These are phyloP conservation scores for Forsythia viridissima DNA, from an alignment of 257 asterid species.

Conservation along the genomic window DNA sequence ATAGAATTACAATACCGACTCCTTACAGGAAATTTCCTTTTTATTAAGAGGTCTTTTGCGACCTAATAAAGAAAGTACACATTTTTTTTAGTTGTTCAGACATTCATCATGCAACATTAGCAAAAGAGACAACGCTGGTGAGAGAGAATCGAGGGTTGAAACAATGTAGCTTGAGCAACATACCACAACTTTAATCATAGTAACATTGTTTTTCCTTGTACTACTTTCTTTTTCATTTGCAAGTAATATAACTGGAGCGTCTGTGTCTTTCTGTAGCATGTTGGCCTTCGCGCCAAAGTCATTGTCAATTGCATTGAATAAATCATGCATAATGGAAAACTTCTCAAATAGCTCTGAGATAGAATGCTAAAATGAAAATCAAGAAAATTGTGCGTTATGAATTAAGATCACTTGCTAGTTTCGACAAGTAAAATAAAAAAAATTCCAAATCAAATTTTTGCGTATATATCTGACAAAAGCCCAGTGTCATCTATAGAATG, in stretches of 20 bases:
- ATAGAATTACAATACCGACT: constrained; percentile 82
- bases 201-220: constrained; percentile 85
- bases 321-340: constrained; percentile 90
- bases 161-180: constrained; percentile 18
- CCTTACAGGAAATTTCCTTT: constrained; percentile 85
- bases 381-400: constrained; percentile 23
- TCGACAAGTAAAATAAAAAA: constrained; percentile 25
- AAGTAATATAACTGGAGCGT: constrained; percentile 48
- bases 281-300: constrained; percentile 57
- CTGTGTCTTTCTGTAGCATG: constrained; percentile 58
- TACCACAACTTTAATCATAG: constrained; percentile 98
- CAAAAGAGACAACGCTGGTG: background rate
- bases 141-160: background rate
- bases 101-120: constrained; percentile 13
- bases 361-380: constrained; percentile 69
- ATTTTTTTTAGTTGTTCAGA: constrained; percentile 19
- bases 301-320: constrained; percentile 64
- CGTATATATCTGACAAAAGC: constrained; percentile 87
- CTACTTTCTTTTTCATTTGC: constrained; percentile 58
- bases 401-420: constrained; percentile 18
- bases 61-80: constrained; percentile 51
- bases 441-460: constrained; percentile 12
- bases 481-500: constrained; percentile 99
- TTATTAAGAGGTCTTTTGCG: constrained; percentile 97
- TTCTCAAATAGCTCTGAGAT: constrained; percentile 92